phyloP scores from a whole-genome alignment of 257 asterid genomes.

The Plectranthus barbatus region DNA sequence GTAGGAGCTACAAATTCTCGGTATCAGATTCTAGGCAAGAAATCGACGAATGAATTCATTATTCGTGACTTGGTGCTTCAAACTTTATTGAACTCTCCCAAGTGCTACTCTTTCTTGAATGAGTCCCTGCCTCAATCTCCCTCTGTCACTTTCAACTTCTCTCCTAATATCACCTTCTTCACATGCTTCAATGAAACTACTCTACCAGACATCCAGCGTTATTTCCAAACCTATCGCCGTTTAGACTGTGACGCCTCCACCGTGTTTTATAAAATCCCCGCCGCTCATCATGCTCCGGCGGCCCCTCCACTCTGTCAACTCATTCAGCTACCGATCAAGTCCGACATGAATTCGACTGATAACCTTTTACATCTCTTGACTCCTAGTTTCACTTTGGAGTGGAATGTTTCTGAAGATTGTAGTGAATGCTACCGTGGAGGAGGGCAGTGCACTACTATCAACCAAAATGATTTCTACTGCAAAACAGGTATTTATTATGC shows the following conservation, averaged over 20 bases:
- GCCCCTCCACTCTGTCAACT: background rate
- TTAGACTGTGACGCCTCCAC: background rate
- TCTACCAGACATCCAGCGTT: accelerated
- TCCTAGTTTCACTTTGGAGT: conserved; percentile 8
- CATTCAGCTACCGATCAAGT: conserved; percentile 10
- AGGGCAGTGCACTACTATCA: background rate
- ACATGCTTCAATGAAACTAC: background rate
- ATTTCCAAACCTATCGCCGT: background rate
- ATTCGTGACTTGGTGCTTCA: background rate
- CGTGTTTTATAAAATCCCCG: background rate
- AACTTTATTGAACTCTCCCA: accelerated
- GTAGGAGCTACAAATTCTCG: background rate
- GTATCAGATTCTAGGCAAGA: background rate
- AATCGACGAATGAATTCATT: background rate
- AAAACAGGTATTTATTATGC: background rate
- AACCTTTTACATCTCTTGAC: background rate
- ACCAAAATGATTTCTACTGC: background rate
- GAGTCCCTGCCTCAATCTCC: conserved; percentile 1
- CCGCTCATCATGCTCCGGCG: background rate
- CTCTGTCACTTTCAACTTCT: conserved; percentile 6
- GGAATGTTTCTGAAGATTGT: conserved; percentile 5
- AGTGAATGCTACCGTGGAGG: conserved; percentile 2
- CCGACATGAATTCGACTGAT: background rate
- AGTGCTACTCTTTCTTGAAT: background rate
- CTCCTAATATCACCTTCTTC: conserved; percentile 17